Conservation (phyloP, 2,329 filamentous ascomycete species). For the Aspergillus oerlinghausenensis region DNA sequence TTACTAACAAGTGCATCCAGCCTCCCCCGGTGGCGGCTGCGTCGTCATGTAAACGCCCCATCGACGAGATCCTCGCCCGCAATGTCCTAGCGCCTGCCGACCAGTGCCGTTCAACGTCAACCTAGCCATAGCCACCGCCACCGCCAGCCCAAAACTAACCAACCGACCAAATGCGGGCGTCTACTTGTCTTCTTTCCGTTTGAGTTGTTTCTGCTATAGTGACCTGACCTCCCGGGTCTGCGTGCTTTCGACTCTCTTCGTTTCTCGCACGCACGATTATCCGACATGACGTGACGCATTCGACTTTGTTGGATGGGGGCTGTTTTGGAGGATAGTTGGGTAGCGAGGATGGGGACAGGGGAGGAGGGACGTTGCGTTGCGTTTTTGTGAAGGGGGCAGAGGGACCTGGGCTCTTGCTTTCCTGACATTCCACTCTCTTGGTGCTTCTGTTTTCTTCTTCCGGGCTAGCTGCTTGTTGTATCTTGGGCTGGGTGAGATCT, state of each 20-base stretch:
- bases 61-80: background rate
- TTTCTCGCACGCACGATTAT: background rate
- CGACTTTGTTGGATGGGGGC: background rate
- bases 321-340: background rate
- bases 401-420: background rate
- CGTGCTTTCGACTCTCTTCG: background rate
- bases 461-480: background rate
- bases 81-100: background rate
- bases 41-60: conserved; percentile 23
- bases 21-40: conserved; percentile 27
- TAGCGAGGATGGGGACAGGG: background rate
- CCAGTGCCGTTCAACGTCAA: background rate
- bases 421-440: background rate
- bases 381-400: background rate
- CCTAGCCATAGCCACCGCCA: background rate
- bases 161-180: background rate
- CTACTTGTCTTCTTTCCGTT: no score
- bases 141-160: background rate
- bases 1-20: conserved; percentile 9
- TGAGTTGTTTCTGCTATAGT: background rate
- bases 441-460: background rate
- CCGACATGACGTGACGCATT: background rate
- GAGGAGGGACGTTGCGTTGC: background rate
- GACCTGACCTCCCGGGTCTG: background rate
- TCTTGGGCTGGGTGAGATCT: background rate